Conservation (phyloP, 1,284 basidiomycete species). For the Ganoderma meredithae region DNA sequence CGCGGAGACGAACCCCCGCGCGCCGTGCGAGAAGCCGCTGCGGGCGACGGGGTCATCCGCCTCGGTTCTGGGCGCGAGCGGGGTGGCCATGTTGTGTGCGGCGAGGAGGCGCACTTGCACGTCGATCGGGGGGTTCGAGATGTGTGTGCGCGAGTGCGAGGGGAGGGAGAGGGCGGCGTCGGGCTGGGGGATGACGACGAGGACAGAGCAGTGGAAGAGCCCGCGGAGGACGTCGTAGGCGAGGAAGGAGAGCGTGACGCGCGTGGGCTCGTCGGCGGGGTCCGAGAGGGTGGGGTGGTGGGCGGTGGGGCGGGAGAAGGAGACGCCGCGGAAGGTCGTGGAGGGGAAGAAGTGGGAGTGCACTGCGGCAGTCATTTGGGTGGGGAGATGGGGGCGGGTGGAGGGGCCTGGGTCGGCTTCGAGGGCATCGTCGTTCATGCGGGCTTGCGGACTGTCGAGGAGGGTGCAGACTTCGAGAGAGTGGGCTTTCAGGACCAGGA, state of each 20-base stretch:
- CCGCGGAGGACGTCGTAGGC: constrained; percentile 62
- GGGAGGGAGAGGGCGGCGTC: neutral
- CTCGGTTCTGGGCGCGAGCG: constrained; percentile 17
- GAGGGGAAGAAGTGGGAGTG: constrained; percentile 42
- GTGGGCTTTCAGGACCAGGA: constrained; percentile 58
- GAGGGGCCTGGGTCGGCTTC: neutral
- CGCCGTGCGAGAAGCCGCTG: constrained; percentile 34
- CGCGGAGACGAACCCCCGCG: constrained; percentile 53
- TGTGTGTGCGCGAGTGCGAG: neutral
- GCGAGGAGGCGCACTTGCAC: constrained; percentile 44
- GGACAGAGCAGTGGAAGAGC: constrained; percentile 55
- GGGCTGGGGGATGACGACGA: constrained; percentile 24
- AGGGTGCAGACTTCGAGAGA: constrained; percentile 57
- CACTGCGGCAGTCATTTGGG: constrained; percentile 33
- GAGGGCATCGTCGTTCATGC: constrained; percentile 1
- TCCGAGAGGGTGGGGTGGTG: neutral
- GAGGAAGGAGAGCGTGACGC: constrained; percentile 47
- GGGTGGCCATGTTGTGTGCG: constrained; percentile 39
- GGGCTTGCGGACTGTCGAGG: constrained; percentile 15
- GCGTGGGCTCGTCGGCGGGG: constrained; percentile 8
- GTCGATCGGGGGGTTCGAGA: constrained; percentile 32
- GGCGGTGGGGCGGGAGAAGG: constrained; percentile 44
- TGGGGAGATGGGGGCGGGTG: neutral
- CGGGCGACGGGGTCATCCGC: constrained; percentile 14
- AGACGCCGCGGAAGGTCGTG: constrained; percentile 51